phyloP scores from a whole-genome alignment of 177 flowering plant genomes.

The Vitis hybrid region DNA sequence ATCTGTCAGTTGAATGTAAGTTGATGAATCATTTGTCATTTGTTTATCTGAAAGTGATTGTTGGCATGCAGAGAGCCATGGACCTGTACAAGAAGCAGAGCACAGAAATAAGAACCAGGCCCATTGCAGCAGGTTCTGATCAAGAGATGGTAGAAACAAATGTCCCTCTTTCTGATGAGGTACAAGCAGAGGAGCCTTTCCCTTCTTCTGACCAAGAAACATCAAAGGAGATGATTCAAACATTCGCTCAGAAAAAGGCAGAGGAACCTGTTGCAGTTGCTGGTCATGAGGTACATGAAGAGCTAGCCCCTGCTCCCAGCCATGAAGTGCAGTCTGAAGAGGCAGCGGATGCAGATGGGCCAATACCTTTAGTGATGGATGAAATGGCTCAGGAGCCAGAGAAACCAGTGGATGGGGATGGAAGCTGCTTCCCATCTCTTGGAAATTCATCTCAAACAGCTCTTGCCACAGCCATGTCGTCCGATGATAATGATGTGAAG shows the following conservation, averaged over 20 bases:
- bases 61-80: slow-evolving; percentile 62
- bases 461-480: background rate
- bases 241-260: slow-evolving; percentile 1
- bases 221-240: slow-evolving; percentile 9
- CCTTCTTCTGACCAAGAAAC: slow-evolving; percentile 13
- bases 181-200: background rate
- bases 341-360: slow-evolving; percentile 9
- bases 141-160: slow-evolving; percentile 8
- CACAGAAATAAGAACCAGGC: slow-evolving; percentile 17
- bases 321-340: slow-evolving; percentile 4
- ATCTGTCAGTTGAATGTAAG: too few species aligned
- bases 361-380: slow-evolving; percentile 8
- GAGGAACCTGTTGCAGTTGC: slow-evolving; percentile 8
- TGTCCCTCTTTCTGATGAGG: background rate
- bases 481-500: slow-evolving; percentile 5
- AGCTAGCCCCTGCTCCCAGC: slow-evolving; percentile 9
- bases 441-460: slow-evolving; percentile 13
- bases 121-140: slow-evolving; percentile 1
- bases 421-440: slow-evolving; percentile 3
- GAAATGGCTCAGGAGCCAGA: background rate
- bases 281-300: slow-evolving; percentile 18
- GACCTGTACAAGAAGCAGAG: slow-evolving; percentile 62
- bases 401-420: slow-evolving; percentile 9
- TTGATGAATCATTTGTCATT: background rate
- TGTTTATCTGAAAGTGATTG: background rate